Evolutionary conservation across 2,329 filamentous ascomycete species (phyloP), one percentile per base, ranked within the genome.

Genomic region (Talaromyces sp.): DNA sequence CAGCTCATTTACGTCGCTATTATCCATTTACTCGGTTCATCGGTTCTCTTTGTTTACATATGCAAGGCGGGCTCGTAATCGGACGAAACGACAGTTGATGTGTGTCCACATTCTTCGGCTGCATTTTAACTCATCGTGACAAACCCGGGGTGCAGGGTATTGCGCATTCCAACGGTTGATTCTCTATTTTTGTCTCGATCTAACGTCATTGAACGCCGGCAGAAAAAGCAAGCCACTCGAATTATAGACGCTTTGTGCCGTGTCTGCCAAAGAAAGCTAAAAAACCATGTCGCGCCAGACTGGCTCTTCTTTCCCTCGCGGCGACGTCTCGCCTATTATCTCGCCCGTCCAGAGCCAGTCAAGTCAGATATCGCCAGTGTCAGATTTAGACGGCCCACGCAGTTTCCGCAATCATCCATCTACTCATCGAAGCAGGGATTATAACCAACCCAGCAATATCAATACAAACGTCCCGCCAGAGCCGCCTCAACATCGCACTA

Each of bases 361-460:
- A 33, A 58, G 56, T 33, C 56, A 58, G 15, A 50, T 56, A 15
- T 59, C 58, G n/a, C 53, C 45, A 6, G 48, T 53, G 17, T 60
- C 53, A 11, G 58, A 56, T 31, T 33, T 56, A 13, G 39, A 31
- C 5, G 9, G 36, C 33, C 40, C 55, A 5, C 52, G 46, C 31
- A 43, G 31, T 37, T 52, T 59, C 54, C 57, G 60, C 40, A 41
- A 48, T 17, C 64, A 66, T 51, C 63, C 66, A 5, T 56, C 58
- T 11, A 52, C 62, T 11, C 63, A 63, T 52, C 62, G 61, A 7
- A 61, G 15, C 5, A 65, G 64, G 53, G 58, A 61, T 15, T 65
- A 61, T 37, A 53, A 56, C 25, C 58, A 56, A 33, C 61, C 53
- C 19, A 53, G 59, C 8, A 59, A 60, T 45, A 40, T 56, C 41